Evolutionary conservation across 306 rosid species (phyloP).

Genomic region (Ochetophila trinervis): DNA sequence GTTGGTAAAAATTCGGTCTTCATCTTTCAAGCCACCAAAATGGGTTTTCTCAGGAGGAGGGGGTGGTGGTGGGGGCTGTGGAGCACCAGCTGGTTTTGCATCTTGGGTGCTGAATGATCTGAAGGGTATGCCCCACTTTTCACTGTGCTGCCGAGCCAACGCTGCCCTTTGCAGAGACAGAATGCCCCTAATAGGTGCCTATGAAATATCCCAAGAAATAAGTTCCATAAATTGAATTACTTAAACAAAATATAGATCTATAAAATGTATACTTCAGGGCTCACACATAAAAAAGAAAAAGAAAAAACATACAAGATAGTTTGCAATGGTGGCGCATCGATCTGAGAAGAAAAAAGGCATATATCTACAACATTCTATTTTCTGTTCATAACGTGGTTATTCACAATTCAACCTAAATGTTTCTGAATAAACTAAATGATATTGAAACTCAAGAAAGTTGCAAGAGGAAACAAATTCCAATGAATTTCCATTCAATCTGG

Average conservation of each 20-base stretch:
- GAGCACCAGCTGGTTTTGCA: constrained; percentile 47
- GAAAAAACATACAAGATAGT: not conserved
- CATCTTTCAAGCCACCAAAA: constrained; percentile 94
- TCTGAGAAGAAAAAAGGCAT: not conserved
- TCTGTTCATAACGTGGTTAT: not conserved
- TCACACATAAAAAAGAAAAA: not conserved
- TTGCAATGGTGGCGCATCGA: not conserved
- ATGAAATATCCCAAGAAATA: constrained; percentile 13
- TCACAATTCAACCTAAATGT: not conserved
- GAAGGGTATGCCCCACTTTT: constrained; percentile 45
- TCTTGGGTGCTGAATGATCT: constrained; percentile 80
- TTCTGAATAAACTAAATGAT: not conserved
- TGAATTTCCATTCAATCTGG: not conserved
- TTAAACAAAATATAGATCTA: not conserved
- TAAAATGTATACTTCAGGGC: not conserved
- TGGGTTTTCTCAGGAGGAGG: constrained; percentile 95
- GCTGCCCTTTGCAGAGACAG: constrained; percentile 50
- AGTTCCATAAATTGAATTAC: not conserved
- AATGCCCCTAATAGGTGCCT: constrained; percentile 76
- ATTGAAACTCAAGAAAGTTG: not conserved
- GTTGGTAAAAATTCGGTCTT: constrained; percentile 95
- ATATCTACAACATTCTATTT: not conserved
- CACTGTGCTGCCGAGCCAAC: constrained; percentile 44
- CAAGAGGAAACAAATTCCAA: not conserved
- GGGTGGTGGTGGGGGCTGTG: constrained; percentile 82